phyloP scores from a whole-genome alignment of 805 yeast species.

The Ogataea haglerorum region DNA sequence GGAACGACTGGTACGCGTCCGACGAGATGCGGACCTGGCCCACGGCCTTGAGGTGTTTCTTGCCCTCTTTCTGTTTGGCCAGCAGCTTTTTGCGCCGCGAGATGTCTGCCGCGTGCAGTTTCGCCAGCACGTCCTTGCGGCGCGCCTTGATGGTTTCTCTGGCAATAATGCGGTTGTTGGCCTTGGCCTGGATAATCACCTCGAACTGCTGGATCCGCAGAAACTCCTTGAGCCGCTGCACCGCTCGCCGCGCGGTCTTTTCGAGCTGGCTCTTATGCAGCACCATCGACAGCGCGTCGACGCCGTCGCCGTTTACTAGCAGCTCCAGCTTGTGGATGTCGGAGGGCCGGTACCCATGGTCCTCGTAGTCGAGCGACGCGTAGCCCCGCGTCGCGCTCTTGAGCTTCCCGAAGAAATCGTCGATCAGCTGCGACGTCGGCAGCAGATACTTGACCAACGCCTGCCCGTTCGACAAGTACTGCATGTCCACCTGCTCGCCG shows the following conservation, averaged over 20 bases:
- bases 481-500: slow-evolving; percentile 77
- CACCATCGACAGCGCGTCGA: slow-evolving; percentile 90
- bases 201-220: slow-evolving; percentile 83
- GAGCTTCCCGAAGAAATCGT: slow-evolving; percentile 91
- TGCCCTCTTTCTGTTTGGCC: slow-evolving; percentile 90
- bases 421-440: slow-evolving; percentile 87
- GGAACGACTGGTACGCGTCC: slow-evolving; percentile 86
- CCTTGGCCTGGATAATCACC: slow-evolving; percentile 87
- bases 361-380: slow-evolving; percentile 93
- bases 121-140: slow-evolving; percentile 91
- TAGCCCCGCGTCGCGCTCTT: slow-evolving; percentile 89
- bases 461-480: slow-evolving; percentile 76
- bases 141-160: slow-evolving; percentile 92
- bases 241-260: slow-evolving; percentile 75
- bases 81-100: slow-evolving; percentile 84
- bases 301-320: slow-evolving; percentile 81
- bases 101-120: slow-evolving; percentile 89
- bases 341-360: slow-evolving; percentile 77
- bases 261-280: slow-evolving; percentile 80
- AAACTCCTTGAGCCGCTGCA: slow-evolving; percentile 73
- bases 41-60: slow-evolving; percentile 72
- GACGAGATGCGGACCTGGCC: slow-evolving; percentile 78
- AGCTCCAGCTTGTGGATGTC: slow-evolving; percentile 86
- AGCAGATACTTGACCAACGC: slow-evolving; percentile 73
- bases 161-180: slow-evolving; percentile 76